A percentile compares a stretch with the other conserved stretches of the same genome.
Evolutionary conservation across 345 rosid genomes (phyloP).

Genomic region (Syzygium jambos): DNA sequence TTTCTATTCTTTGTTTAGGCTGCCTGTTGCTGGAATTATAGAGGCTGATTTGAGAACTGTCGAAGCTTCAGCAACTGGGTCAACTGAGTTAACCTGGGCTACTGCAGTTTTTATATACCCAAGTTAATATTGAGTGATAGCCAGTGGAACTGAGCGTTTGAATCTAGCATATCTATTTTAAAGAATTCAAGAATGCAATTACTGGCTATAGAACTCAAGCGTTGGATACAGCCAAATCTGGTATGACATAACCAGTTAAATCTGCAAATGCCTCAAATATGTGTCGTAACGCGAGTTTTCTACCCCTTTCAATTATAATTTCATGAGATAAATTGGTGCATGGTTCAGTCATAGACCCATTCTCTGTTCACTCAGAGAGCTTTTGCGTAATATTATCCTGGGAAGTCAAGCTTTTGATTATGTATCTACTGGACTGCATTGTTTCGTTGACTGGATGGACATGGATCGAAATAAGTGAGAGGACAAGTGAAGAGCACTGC

Average conservation of each 20-base stretch:
- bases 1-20: neutral
- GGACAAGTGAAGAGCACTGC: neutral
- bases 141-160: neutral
- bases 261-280: neutral
- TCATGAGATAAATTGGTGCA: neutral
- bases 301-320: neutral
- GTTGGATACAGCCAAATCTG: neutral
- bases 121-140: neutral
- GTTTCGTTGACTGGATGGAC: neutral
- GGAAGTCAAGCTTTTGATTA: neutral
- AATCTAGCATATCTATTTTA: neutral
- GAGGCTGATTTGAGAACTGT: neutral
- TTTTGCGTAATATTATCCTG: neutral
- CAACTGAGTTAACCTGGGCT: neutral
- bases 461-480: neutral
- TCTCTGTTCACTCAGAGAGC: neutral
- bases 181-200: neutral
- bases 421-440: neutral
- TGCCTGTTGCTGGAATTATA: neutral
- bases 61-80: neutral
- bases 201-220: neutral
- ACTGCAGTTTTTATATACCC: neutral
- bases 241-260: neutral
- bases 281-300: neutral
- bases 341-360: neutral